Base-by-base conservation (phyloP, 352 stramenopile genomes). In the Nothophytophthora sp. region DNA sequence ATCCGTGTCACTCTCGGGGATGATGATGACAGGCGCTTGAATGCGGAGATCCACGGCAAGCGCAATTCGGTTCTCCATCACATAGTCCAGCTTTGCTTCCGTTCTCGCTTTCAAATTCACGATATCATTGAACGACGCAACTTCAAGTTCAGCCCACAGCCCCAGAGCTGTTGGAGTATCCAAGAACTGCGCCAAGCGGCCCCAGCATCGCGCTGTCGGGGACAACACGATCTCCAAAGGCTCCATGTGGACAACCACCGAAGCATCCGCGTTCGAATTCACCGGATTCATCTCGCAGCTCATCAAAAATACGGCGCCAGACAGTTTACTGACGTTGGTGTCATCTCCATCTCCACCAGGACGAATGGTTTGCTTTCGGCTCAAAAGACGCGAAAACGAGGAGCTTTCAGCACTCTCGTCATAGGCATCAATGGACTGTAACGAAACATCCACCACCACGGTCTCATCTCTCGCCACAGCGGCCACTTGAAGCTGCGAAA, bases 71-170 rank as follows among this genome's bases (percentile, higher is more conserved):
- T 96, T 91, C 20, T 87, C 82, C 82, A 96, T 90, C 23, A 90
- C 83, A 42, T 95, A 95, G 42, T 91, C 75, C n/a, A 96, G 65
- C 59, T 96, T 96, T 28, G 86, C 86, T 50, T 96, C 82, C 0
- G 86, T 96, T 48, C 86, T 70, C 12, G 84, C 73, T 50, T 92
- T 93, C 2, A 96, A 63, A 52, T 95, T 96, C n/a, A 95, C 84
- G 40, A 96, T 92, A 23, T 94, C 81, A 55, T 96, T 96, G 42
- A 96, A 88, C 39, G 84, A 92, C 2, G 86, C 83, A 15, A 96
- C 84, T 62, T 96, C 84, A 36, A 96, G 65, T 62, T 96, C 86
- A 13, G 82, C 82, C 86, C 86, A 96, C 16, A 94, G 48, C 5
- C 84, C 86, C 36, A 95, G 60, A 16, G 68, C 74, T 52, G 88